These are phyloP conservation scores for Fagus sylvatica DNA, from an alignment of 306 rosid species.

Conservation along the genomic window DNA sequence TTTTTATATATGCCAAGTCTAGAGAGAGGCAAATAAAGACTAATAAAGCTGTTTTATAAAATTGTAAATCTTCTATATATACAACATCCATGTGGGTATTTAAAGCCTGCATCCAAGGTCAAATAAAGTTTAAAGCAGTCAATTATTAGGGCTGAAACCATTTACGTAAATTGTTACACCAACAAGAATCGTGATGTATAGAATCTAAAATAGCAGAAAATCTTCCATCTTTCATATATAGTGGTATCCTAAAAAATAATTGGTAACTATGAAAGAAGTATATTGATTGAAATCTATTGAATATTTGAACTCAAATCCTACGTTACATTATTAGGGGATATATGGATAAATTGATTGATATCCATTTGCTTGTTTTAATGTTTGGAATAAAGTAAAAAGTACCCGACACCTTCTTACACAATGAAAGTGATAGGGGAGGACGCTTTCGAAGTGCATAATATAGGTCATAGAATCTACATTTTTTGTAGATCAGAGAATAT, in stretches of 20 bases:
- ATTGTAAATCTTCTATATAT: constrained; percentile 8
- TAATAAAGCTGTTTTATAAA: constrained; percentile 9
- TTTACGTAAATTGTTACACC: not conserved
- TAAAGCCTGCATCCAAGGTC: constrained; percentile 25
- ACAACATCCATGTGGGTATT: constrained; percentile 9
- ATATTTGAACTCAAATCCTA: not conserved
- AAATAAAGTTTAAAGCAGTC: constrained; percentile 28
- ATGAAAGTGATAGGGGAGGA: constrained; percentile 51
- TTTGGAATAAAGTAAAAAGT: constrained; percentile 83
- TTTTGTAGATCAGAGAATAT: constrained; percentile 33
- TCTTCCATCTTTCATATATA: constrained; percentile 1
- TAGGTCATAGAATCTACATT: constrained; percentile 38
- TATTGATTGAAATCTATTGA: too few relatives aligned
- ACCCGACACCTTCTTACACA: constrained; percentile 57
- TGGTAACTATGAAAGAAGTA: too few relatives aligned
- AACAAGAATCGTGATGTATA: not conserved
- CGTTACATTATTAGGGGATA: constrained; percentile 9
- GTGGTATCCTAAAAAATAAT: too few relatives aligned
- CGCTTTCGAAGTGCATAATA: constrained; percentile 38
- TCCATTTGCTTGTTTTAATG: constrained; percentile 31
- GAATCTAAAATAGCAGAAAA: not conserved
- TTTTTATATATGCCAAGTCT: too few relatives aligned
- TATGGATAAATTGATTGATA: constrained; percentile 23
- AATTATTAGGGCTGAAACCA: constrained; percentile 37
- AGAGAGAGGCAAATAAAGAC: not conserved